phyloP scores from a whole-genome alignment of 2,329 filamentous ascomycete genomes.

The Aspergillus unguis region DNA sequence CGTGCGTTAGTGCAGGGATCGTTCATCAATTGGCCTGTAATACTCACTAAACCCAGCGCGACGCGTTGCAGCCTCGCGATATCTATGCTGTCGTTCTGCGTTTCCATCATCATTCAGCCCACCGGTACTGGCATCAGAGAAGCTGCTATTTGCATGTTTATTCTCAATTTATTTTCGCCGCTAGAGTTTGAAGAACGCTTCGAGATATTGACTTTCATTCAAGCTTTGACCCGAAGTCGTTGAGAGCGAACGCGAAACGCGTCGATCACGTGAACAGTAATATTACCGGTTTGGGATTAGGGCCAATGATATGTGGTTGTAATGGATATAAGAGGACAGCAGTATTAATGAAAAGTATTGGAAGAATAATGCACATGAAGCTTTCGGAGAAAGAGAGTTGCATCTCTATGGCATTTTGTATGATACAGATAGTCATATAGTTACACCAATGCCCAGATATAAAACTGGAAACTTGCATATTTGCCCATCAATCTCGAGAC shows the following conservation, averaged over 20 bases:
- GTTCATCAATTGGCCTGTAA: conserved; percentile 21
- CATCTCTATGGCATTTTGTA: neutral
- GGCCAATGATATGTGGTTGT: neutral
- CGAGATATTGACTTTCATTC: neutral
- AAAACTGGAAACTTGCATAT: neutral
- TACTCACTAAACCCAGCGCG: conserved; percentile 40
- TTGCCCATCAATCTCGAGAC: conserved; percentile 55
- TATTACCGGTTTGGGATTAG: conserved; percentile 24
- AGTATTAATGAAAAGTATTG: too few species aligned
- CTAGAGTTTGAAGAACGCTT: neutral
- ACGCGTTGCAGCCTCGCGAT: conserved; percentile 40
- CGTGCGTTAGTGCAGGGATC: conserved; percentile 29
- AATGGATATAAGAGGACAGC: too few species aligned
- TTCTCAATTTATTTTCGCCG: neutral
- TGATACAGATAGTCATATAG: neutral
- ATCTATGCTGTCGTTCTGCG: conserved; percentile 41
- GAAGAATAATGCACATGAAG: too few species aligned
- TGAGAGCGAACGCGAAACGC: conserved; percentile 30
- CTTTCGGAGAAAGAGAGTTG: neutral
- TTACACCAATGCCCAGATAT: neutral
- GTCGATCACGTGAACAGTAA: conserved; percentile 30
- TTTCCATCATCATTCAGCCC: conserved; percentile 31
- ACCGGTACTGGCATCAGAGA: neutral
- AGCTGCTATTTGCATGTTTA: neutral
- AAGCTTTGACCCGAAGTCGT: neutral